phyloP scores from a whole-genome alignment of 2,329 filamentous ascomycete genomes.

The Fusarium verticillioides region DNA sequence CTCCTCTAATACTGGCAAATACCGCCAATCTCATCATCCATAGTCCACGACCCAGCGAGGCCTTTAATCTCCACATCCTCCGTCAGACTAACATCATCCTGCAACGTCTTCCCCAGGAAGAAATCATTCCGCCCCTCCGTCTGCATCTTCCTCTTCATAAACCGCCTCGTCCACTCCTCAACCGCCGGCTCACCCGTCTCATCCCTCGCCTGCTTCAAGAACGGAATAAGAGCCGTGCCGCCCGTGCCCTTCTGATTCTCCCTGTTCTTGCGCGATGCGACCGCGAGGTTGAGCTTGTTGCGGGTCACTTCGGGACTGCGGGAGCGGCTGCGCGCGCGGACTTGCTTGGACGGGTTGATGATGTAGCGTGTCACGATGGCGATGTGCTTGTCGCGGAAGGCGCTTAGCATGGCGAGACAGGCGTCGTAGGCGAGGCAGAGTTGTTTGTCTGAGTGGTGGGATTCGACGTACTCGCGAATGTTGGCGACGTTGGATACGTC shows the following conservation, averaged over 20 bases:
- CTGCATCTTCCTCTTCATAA: slow-evolving; percentile 65
- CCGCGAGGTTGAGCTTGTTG: slow-evolving; percentile 69
- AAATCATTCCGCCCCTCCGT: slow-evolving; percentile 65
- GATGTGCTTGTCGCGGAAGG: slow-evolving; percentile 92
- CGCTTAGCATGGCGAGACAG: slow-evolving; percentile 76
- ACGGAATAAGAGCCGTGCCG: slow-evolving; percentile 92
- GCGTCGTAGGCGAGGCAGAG: slow-evolving; percentile 89
- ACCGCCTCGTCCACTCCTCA: slow-evolving; percentile 68
- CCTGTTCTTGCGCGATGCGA: slow-evolving; percentile 62
- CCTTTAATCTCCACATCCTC: slow-evolving; percentile 68
- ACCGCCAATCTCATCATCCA: slow-evolving; percentile 80
- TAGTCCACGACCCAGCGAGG: slow-evolving; percentile 86
- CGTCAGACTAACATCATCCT: slow-evolving; percentile 50
- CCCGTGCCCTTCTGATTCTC: slow-evolving; percentile 86
- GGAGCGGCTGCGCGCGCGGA: slow-evolving; percentile 71
- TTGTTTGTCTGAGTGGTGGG: slow-evolving; percentile 67
- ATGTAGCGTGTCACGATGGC: slow-evolving; percentile 97
- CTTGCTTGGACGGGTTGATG: slow-evolving; percentile 84
- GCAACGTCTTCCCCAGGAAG: slow-evolving; percentile 65
- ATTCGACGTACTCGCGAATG: slow-evolving; percentile 83
- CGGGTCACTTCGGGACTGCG: slow-evolving; percentile 65
- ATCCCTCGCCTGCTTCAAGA: slow-evolving; percentile 94
- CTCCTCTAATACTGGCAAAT: slow-evolving; percentile 64
- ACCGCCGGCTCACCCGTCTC: slow-evolving; percentile 95
- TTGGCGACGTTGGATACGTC: slow-evolving; percentile 85